Evolutionary conservation across 2,329 filamentous ascomycete genomes (phyloP), one percentile per base, ranked within the genome.

Genomic region (Aspergillus sp.): DNA sequence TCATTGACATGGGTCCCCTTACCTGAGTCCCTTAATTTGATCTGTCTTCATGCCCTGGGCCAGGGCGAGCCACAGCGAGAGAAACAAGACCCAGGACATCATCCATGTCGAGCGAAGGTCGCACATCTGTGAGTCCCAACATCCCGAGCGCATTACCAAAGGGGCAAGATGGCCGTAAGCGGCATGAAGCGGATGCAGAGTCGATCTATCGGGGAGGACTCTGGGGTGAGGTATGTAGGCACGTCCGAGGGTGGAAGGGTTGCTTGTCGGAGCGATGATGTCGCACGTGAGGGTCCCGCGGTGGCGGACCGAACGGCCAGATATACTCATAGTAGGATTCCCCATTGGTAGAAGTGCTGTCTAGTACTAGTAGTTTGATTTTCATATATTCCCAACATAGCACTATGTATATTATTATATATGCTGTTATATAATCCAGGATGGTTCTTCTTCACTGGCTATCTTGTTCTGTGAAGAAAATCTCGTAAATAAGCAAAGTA

Each of bases 121-220:
- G 62, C 62, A 66, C 70, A 72, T 69, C 57, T 62, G 65, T 56
- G 56, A 65, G 61, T 63, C 65, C 62, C 66, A 64, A 65, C 70
- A 73, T 72, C 66, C 68, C 67, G 66, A 67, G 65, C 65, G 68
- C 72, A 74, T 74, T 65, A 69, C 68, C 62, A 59, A 57, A 60
- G 60, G 57, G 55, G 61, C 60, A 58, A 59, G 51, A 52, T 50
- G 45, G 60, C 53, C 50, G 53, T 51, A 53, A 51, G 50, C 52
- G 49, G 58, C 63, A 65, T 68, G 60, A 59, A 62, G 56, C 55
- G 51, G 47, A 50, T 54, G 47, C 45, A 53, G 36, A 49, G 41
- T 35, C 75, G 71, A 30, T 17, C 35, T 16, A 8, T 51, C 42
- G 4, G 22, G 38, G 32, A 35, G 10, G 26, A 41, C 40, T 22